These are phyloP conservation scores for Talaromyces rugulosus DNA, from an alignment of 2,329 filamentous ascomycete species.

Conservation along the genomic window DNA sequence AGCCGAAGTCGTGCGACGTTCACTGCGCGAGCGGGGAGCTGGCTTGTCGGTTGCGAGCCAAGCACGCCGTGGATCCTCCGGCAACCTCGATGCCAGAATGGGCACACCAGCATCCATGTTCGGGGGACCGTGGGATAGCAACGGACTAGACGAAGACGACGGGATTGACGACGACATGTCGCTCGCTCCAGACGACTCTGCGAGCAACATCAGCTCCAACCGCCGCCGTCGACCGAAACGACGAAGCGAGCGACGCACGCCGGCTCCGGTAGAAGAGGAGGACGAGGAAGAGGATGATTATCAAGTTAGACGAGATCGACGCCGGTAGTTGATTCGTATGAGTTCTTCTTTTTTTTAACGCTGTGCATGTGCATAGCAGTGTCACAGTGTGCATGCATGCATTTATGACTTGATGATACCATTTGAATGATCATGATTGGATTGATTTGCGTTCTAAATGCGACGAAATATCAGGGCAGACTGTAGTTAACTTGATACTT, in stretches of 20 bases:
- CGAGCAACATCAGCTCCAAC: conserved; percentile 47
- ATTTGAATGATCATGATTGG: background rate
- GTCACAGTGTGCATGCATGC: background rate
- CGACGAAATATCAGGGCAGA: background rate
- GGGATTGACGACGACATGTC: conserved; percentile 40
- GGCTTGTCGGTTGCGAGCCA: conserved; percentile 58
- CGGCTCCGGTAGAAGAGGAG: conserved; percentile 45
- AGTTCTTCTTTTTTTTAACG: background rate
- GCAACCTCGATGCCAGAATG: conserved; percentile 36
- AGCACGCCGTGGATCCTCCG: conserved; percentile 36
- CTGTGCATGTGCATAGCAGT: background rate
- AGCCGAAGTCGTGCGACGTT: conserved; percentile 74
- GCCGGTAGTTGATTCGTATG: conserved; percentile 13
- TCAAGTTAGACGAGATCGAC: conserved; percentile 24
- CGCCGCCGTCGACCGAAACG: conserved; percentile 42
- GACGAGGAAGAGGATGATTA: conserved; percentile 36
- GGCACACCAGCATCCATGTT: conserved; percentile 38
- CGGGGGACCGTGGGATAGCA: conserved; percentile 30
- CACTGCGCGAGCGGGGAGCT: conserved; percentile 75
- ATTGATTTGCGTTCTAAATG: background rate
- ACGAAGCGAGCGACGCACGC: conserved; percentile 46
- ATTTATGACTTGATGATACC: background rate
- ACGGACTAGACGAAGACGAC: conserved; percentile 41
- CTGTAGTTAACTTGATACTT: background rate
- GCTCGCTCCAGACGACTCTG: conserved; percentile 46